Evolutionary conservation across 306 rosid genomes (phyloP), one percentile per base, ranked within the genome.

Genomic region (Carpinus viminea): DNA sequence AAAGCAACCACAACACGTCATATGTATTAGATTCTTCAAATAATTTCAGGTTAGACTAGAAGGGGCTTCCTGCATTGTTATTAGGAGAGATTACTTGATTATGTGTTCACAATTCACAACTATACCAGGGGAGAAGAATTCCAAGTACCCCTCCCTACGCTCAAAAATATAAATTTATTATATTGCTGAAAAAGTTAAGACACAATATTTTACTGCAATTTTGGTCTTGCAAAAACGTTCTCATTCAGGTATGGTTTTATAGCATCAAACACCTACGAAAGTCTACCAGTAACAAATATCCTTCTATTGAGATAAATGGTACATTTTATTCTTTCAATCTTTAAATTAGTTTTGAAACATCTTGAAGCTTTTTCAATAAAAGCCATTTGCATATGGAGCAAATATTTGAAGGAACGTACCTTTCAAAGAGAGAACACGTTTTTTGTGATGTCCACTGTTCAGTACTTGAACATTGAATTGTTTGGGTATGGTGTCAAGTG

Each of bases 351-450:
- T 38, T 41, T 41, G 18, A 62, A 15, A 31, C 43, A 31, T 62
- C n/a, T 31, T 3, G 4, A 62, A 62, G 43, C 9, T 21, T 70
- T 70, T 47, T 34, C 28, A 45, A 18, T n/a, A 20, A 70, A 46
- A 70, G 51, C 12, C 74, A 70, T 20, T 47, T 21, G 15, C 2
- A 47, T 21, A 46, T 6, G 15, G 51, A 36, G 48, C 4, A 38
- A 43, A 68, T 38, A 68, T 24, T 38, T 61, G 7, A n/a, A 77
- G 60, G 70, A 16, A 18, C 81, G 65, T 84, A 90, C 98, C 98
- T 82, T 95, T 95, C 31, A 98, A 95, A 78, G 98, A 95, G 74
- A 95, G 98, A 84, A 92, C 79, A 12, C 93, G 93, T 0, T 88
- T 79, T 80, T 85, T 82, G 82, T 95, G 96, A 79, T 86, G 91